A percentile compares a stretch with the other conserved stretches of the same genome.
These are phyloP conservation scores for Ilyonectria mors-panacis DNA, from an alignment of 2,329 filamentous ascomycete genomes.

Conservation along the genomic window DNA sequence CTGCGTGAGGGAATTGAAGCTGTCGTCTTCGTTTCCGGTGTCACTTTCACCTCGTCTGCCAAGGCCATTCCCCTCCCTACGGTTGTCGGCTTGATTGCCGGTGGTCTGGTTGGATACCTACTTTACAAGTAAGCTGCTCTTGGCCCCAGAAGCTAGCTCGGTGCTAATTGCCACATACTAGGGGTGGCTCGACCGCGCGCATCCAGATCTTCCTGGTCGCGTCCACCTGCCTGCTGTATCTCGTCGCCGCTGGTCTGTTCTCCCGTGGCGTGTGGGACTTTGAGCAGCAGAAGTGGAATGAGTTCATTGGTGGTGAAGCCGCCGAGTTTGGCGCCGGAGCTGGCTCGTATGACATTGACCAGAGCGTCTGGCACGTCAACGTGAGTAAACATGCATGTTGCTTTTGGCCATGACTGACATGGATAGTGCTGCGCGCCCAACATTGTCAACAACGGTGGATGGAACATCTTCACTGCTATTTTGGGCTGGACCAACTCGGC, in stretches of 20 bases:
- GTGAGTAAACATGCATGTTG: conserved; percentile 65
- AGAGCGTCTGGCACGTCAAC: conserved; percentile 88
- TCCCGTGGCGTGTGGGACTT: conserved; percentile 83
- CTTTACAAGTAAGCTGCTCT: conserved; percentile 78
- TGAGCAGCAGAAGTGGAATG: conserved; percentile 79
- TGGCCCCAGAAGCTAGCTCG: neutral
- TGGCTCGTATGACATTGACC: conserved; percentile 83
- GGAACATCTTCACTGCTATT: conserved; percentile 90
- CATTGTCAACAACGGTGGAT: conserved; percentile 80
- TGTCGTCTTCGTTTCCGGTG: conserved; percentile 88
- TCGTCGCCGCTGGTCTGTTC: conserved; percentile 87
- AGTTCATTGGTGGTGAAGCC: conserved; percentile 72
- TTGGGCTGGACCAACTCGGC: conserved; percentile 92
- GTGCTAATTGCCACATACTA: conserved; percentile 35
- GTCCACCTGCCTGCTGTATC: conserved; percentile 87
- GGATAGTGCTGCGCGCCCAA: conserved; percentile 81
- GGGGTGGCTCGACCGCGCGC: conserved; percentile 59
- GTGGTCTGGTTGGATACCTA: conserved; percentile 76
- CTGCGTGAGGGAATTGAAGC: conserved; percentile 88
- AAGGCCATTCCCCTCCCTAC: conserved; percentile 84
- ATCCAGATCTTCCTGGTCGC: conserved; percentile 82
- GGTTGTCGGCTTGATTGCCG: conserved; percentile 78
- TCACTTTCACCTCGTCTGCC: conserved; percentile 82
- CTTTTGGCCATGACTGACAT: neutral
- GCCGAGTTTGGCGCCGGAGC: conserved; percentile 70